These are phyloP conservation scores for Nemophila menziesii DNA, from an alignment of 257 asterid species.

Conservation along the genomic window DNA sequence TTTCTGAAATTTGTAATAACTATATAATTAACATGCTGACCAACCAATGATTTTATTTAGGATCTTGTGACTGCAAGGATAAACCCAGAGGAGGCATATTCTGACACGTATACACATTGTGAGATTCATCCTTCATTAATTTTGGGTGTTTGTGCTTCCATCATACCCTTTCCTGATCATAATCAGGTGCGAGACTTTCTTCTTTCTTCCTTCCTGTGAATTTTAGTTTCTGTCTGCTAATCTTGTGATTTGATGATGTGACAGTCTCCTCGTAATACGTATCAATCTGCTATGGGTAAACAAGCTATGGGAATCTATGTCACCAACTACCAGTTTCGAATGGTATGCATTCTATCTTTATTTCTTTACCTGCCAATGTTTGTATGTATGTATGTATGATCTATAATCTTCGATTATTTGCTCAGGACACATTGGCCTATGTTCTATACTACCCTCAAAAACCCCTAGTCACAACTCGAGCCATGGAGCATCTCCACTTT, in stretches of 20 bases:
- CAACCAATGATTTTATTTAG: conserved; percentile 33
- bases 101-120: conserved; percentile 88
- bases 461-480: conserved; percentile 96
- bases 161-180: conserved; percentile 98
- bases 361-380: too few relatives aligned
- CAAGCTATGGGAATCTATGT: conserved; percentile 98
- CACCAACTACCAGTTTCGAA: conserved; percentile 92
- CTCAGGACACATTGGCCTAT: conserved; percentile 90
- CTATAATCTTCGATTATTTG: too few relatives aligned
- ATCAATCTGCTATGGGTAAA: conserved; percentile 99
- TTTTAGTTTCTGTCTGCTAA: too few relatives aligned
- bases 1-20: neutral
- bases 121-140: conserved; percentile 95
- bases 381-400: too few relatives aligned
- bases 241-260: too few relatives aligned
- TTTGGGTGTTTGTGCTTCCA: conserved; percentile 97
- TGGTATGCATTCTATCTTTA: conserved; percentile 75
- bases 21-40: conserved; percentile 13
- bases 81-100: conserved; percentile 73
- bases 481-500: conserved; percentile 99
- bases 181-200: conserved; percentile 54
- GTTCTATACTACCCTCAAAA: conserved; percentile 94
- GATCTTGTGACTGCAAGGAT: conserved; percentile 70
- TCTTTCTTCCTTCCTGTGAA: neutral
- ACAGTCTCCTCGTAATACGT: conserved; percentile 99